Evolutionary conservation across 208 protist species (phyloP), one percentile per base, ranked within the genome.

Genomic region (Angomonas deanei): DNA sequence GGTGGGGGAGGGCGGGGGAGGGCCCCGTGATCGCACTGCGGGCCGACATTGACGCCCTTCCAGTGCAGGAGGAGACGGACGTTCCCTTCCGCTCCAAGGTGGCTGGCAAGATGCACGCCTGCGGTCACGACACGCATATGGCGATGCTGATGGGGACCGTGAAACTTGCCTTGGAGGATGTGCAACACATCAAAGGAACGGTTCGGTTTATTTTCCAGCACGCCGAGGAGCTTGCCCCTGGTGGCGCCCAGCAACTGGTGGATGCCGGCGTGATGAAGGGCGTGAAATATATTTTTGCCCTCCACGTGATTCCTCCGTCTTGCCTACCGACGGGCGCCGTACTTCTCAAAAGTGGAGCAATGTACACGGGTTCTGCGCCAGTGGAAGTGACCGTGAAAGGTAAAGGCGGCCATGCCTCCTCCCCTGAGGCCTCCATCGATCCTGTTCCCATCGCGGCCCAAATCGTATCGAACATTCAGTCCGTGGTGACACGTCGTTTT

Each of bases 201-300:
- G 76, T 91, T 36, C 84, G 78, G 36, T 92, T 92, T 58, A 67
- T 88, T 11, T 86, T 86, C 56, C 80, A 86, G 67, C 80, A 79
- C 67, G 75, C 76, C 0, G 76, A 88, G 69, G 78, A 92, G 66
- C 68, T 76, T 31, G 54, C 56, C 39, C 70, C 80, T 11, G 74
- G 81, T 50, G 85, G 79, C 17, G 78, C 78, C 33, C 65, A 61
- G 54, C 56, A 86, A 52, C 47, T 87, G 55, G 73, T 86, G 4
- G 48, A 70, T 53, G 64, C 72, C 2, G 76, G 79, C 57, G 72
- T 55, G 10, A 69, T 84, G 66, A 60, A 87, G 11, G 76, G 70
- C 21, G 76, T 84, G 19, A 59, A 69, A 26, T 77, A 77, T 69
- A 66, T 78, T 38, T 86, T 92, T 59, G 85, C 75, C 3, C 57